Base-by-base conservation (phyloP, 225 moss, liverwort and hornwort species). In the Bryoerythrophyllum caledonicum region DNA sequence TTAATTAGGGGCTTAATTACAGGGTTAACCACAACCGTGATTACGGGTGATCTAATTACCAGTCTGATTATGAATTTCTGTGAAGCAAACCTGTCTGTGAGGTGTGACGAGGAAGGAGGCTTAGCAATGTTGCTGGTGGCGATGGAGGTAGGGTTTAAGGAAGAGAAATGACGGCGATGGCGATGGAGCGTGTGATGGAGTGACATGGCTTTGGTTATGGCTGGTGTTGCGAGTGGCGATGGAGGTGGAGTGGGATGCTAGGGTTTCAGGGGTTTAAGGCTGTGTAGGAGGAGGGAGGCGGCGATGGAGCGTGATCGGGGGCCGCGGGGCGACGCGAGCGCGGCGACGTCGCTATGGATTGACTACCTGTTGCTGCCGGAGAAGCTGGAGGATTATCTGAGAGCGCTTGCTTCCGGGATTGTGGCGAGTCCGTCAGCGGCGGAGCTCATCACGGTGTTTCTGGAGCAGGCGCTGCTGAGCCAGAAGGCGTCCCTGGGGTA, bases 361-460 rank as follows among this genome's bases (percentile, higher is more conserved):
- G 97, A 99, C 63, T 99, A 89, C 77, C 60, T 99, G 67, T 82
- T 99, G 67, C 93, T 99, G 24, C 95, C 97, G 8, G 78, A 89
- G 80, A 99, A 86, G 81, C 84, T 99, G 55, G 97, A 99, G 81
- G 94, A 99, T 73, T 91, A 99, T 64, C 83, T 99, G 35, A 85
- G 79, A 27, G 79, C 85, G 7, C 62, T 87, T 49, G 79, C 79
- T 44, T 83, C 77, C n/a, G 97, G 91, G 49, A 73, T 67, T 76
- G 65, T 71, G 51, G 80, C 74, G 43, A 77, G 85, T 32, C 97
- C 97, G 15, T 81, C 85, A 44, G 79, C 93, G 15, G 83, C 88
- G 21, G 95, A 99, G 75, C 90, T 99, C 35, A 91, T 99, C 72
- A 82, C 85, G 60, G 90, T 93, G 83, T 99, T 99, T 77, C 71